Evolutionary conservation across 1,284 basidiomycete species (phyloP), one percentile per base, ranked within the genome.

Genomic region (Amylostereum chailletii): DNA sequence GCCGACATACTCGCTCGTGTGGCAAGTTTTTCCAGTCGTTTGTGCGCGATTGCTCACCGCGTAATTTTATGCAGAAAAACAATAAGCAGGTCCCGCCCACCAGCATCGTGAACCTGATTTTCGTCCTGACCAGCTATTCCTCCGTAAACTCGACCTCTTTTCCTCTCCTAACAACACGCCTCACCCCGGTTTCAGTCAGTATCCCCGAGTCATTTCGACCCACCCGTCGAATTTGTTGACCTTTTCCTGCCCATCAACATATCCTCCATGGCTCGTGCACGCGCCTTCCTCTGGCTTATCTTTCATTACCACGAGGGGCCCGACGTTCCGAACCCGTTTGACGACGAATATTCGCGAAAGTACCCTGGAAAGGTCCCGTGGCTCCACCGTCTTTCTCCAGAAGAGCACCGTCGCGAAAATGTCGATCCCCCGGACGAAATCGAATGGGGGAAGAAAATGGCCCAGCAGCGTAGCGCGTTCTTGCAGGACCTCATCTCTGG

Each of bases 71-170:
- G 50, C 45, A 45, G 5, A 50, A 86, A 80, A 76, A 71, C 58
- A 65, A 73, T 41, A 79, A 78, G 32, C 68, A 74, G 51, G 71
- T 77, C 34, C 88, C 88, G 46, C 79, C 90, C 7, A 91, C 90
- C 8, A 88, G 83, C 54, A 74, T 92, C 10, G 81, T 88, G 50
- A 90, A 91, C 61, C 73, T 87, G 40, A 76, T 89, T 42, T 87
- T 91, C 61, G 79, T 89, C 39, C 72, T 91, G 44, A 77, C 84
- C 40, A 80, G 79, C 56, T 81, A 86, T 58, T 76, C 80, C 36
- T 73, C 74, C 36, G 85, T 86, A 61, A 65, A 81, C 61, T 44
- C 29, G 5, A 45, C 52, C 50, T 49, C 37, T 53, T 40, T 29
- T 36, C 38, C 51, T 34, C 5, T 38, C 43, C 31, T 38, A 37